phyloP scores from a whole-genome alignment of 1,284 basidiomycete species.

The Thecaphora thlaspeos region DNA sequence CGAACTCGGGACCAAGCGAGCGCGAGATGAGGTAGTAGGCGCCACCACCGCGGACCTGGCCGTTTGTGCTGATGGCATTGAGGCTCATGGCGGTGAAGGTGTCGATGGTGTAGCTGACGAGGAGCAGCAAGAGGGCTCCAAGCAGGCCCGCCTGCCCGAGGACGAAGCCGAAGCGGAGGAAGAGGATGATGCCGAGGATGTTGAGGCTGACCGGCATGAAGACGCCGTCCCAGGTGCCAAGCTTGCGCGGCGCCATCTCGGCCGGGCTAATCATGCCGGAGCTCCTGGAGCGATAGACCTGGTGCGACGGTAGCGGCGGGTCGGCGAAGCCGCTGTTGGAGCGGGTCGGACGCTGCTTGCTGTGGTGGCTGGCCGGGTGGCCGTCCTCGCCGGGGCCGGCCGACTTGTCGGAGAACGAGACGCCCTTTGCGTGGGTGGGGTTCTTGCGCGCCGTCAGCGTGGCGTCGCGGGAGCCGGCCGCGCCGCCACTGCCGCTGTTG shows the following conservation, averaged over 20 bases:
- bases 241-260: slow-evolving; percentile 48
- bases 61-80: slow-evolving; percentile 56
- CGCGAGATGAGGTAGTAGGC: slow-evolving; percentile 57
- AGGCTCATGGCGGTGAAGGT: slow-evolving; percentile 54
- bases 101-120: slow-evolving; percentile 52
- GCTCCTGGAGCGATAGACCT: slow-evolving; percentile 15
- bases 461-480: not conserved
- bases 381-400: slow-evolving; percentile 30
- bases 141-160: slow-evolving; percentile 54
- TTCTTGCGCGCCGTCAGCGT: slow-evolving; percentile 18
- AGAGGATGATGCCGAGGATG: slow-evolving; percentile 56
- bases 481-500: slow-evolving; percentile 1
- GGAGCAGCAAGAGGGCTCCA: slow-evolving; percentile 47
- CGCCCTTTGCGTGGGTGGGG: slow-evolving; percentile 22
- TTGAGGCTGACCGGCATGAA: slow-evolving; percentile 57
- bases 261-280: slow-evolving; percentile 42
- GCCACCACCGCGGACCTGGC: slow-evolving; percentile 55
- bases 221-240: slow-evolving; percentile 56
- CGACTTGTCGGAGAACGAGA: slow-evolving; percentile 30
- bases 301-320: not conserved
- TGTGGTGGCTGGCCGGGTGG: slow-evolving; percentile 8
- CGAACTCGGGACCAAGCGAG: slow-evolving; percentile 55
- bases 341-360: slow-evolving; percentile 14
- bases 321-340: slow-evolving; percentile 32
- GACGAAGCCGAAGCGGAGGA: slow-evolving; percentile 56